Evolutionary conservation across 495 filamentous ascomycete species (phyloP), one percentile per base, ranked within the genome.

Genomic region (Daldinia loculata): DNA sequence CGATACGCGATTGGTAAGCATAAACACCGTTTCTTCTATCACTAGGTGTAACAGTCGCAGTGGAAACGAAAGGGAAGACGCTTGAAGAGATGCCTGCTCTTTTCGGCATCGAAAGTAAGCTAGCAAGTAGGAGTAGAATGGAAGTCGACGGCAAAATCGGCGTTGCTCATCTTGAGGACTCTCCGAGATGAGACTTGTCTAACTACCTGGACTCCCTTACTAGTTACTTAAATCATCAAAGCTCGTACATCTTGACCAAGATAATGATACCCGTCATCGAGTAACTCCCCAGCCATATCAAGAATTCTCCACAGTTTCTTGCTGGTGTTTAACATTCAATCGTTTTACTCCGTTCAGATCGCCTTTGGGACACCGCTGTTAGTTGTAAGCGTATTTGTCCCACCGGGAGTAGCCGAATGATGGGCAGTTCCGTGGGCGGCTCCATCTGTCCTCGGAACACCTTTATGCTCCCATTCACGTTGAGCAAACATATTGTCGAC

Each of bases 81-180:
- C 65, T 69, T 3, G 70, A 72, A 41, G 70, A 72, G 52, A 72
- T 72, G 66, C 66, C 70, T 57, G 56, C 65, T 43, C 34, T 69
- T 1, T 72, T 72, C 22, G 66, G 66, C 11, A 66, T 65, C 17
- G 65, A 72, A 66, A 65, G 66, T 9, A 65, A 56, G 3, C 24
- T 69, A 30, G 70, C 61, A 43, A 72, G 61, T 32, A 55, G 38
- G 19, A 24, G 43, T 11, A 19, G 43, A 4, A 22, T 24, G 2
- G 19, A 22, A 11, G 9, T 24, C 5, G 3, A 22, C 17, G 6
- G 19, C 19, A 48, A 48, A 48, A 22, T 1, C 9, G 43, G 43
- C 22, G 3, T 24, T 48, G 2, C 2, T 48, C 43, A 48, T 12
- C 0, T 48, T 24, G 43, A 48, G 11, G 19, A 48, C 9, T 24